Percentiles rank a stretch among this genome's conserved stretches.
These are phyloP conservation scores for Dactylellina haptotyla DNA, from an alignment of 2,329 filamentous ascomycete genomes.

Conservation along the genomic window DNA sequence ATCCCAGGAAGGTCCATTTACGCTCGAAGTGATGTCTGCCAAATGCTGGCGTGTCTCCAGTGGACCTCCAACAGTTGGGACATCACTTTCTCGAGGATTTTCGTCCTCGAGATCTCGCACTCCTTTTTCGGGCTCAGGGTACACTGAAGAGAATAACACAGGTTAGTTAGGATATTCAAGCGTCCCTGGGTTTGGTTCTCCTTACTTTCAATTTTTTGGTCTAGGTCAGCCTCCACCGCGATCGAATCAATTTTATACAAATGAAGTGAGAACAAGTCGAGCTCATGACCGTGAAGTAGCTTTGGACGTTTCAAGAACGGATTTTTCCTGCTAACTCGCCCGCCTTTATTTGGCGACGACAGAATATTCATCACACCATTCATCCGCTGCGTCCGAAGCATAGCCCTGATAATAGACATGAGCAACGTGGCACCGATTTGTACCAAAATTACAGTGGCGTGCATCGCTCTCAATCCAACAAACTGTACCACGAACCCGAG, in stretches of 20 bases:
- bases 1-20: conserved; percentile 21
- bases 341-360: neutral
- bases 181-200: neutral
- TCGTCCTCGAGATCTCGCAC: neutral
- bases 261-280: conserved; percentile 37
- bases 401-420: conserved; percentile 53
- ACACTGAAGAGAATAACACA: too few species aligned
- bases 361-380: conserved; percentile 22
- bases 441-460: conserved; percentile 52
- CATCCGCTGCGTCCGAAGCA: conserved; percentile 50
- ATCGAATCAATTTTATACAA: conserved; percentile 34
- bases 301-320: conserved; percentile 21
- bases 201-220: conserved; percentile 3
- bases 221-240: neutral
- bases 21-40: conserved; percentile 1
- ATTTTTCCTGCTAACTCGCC: neutral
- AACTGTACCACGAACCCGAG: conserved; percentile 56
- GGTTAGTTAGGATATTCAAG: neutral
- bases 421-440: conserved; percentile 51
- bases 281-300: conserved; percentile 32
- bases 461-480: conserved; percentile 54
- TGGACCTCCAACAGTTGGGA: neutral
- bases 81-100: neutral
- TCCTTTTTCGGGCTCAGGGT: too few species aligned
- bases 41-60: conserved; percentile 29